Base-by-base conservation (phyloP, 2,329 filamentous ascomycete species). In the Aspergillus unguis region DNA sequence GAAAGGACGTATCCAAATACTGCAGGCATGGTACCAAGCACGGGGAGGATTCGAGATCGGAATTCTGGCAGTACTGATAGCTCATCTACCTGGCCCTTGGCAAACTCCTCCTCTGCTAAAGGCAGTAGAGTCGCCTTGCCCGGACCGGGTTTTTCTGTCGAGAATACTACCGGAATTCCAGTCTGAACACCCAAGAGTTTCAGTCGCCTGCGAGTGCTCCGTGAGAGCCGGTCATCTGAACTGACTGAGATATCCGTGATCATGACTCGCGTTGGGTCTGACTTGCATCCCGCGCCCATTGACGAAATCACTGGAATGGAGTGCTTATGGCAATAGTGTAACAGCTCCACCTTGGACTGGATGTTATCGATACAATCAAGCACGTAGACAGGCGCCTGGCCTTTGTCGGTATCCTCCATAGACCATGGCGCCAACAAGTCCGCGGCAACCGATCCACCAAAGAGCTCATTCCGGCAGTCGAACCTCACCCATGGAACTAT, bases 311-410 rank as follows among this genome's bases (percentile, higher is more conserved):
- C 90, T 1, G 85, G 86, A 27, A 97, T 77, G 1, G 80, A 78
- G 66, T 90, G 81, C 55, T 85, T 82, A 67, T 92, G 80, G 73
- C 94, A 99, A 74, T 95, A 95, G 64, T 90, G 85, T 37, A 99
- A 78, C 50, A 99, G 76, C 17, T 86, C 87, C 3, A 99, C 92
- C 75, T 99, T 99, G 49, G 90, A 95, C 47, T 96, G 90, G 57
- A 99, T 97, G 67, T 99, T 97, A 72, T 99, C 94, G 60, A 99
- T 99, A 25, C 92, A 95, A 72, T 99, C 94, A 33, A 99, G 84
- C n/a, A 99, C 85, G 65, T 86, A 99, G 63, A 92, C 87, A 1
- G 92, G 91, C 62, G 80, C 80, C 43, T 64, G 68, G n/a, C 68
- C 69, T 32, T 66, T 64, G 17, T 71, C 68, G 5, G 67, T 64